Percentiles rank a stretch among this genome's conserved stretches.
Conservation (phyloP, 257 asterid genomes). For the Knoxia roxburghii region DNA sequence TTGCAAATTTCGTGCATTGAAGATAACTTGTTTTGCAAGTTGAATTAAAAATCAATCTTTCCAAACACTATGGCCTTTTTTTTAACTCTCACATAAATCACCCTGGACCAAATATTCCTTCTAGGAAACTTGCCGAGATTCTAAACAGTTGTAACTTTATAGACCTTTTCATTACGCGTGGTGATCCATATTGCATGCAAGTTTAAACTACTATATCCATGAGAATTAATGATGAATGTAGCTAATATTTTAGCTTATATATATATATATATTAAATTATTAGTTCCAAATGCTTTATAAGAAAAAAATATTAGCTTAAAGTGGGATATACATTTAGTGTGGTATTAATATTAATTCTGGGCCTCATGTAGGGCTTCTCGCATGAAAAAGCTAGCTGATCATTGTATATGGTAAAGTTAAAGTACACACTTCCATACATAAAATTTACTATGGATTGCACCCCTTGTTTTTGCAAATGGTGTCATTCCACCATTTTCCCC, state of each 20-base stretch:
- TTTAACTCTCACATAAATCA: too few relatives aligned
- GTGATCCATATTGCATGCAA: neutral
- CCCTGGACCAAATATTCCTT: too few relatives aligned
- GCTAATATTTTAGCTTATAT: neutral
- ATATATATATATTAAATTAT: too few relatives aligned
- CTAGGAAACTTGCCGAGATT: conserved; percentile 6
- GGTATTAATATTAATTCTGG: too few relatives aligned
- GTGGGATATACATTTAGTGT: too few relatives aligned
- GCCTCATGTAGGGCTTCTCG: too few relatives aligned
- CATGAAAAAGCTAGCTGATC: too few relatives aligned
- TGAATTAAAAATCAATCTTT: too few relatives aligned
- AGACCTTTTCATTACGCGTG: conserved; percentile 12
- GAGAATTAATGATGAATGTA: neutral
- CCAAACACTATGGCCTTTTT: too few relatives aligned
- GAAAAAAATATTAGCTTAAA: too few relatives aligned
- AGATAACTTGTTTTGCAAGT: too few relatives aligned
- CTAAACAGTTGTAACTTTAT: conserved; percentile 6
- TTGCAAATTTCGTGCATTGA: too few relatives aligned
- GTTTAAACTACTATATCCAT: neutral
- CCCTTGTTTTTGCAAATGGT: neutral
- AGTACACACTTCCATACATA: neutral
- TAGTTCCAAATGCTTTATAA: neutral
- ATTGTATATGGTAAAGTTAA: neutral
- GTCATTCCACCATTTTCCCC: neutral
- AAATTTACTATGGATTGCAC: neutral